phyloP scores from a whole-genome alignment of 2,329 filamentous ascomycete species.

The Trichoderma arundinaceum region DNA sequence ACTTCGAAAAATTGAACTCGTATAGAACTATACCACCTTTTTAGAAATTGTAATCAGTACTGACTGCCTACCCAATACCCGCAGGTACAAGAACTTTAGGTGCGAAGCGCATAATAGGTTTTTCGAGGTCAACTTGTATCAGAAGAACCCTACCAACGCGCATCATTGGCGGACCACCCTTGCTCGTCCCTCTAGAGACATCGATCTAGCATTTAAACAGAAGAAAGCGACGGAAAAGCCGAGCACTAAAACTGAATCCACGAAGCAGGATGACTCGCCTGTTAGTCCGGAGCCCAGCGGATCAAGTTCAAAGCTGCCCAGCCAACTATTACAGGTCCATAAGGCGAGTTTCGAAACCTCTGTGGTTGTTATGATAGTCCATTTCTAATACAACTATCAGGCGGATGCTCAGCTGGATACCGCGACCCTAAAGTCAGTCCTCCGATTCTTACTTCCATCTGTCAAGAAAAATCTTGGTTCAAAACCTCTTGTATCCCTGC shows the following conservation, averaged over 20 bases:
- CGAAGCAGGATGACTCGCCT: not conserved
- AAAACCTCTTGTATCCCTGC: not conserved
- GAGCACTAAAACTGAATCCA: not conserved
- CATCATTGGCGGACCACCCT: not conserved
- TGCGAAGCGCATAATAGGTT: not conserved
- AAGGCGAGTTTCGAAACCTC: not conserved
- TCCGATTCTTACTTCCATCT: not conserved
- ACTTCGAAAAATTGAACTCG: not conserved
- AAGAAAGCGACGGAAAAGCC: not conserved
- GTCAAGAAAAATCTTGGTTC: not conserved
- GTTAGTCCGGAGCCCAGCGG: not conserved
- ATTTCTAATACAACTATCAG: not conserved
- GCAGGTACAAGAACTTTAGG: not conserved
- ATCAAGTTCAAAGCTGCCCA: not conserved
- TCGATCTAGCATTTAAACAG: not conserved
- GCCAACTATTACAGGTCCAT: not conserved
- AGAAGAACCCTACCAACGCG: not conserved
- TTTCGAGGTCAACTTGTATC: not conserved
- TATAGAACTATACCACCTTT: not conserved
- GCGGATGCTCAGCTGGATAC: not conserved
- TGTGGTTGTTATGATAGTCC: too few relatives aligned
- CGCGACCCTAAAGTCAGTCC: not conserved
- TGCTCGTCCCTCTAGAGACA: not conserved
- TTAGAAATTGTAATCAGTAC: too few relatives aligned
- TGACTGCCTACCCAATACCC: too few relatives aligned